These are phyloP conservation scores for Melanogaster broomeanus DNA, from an alignment of 768 basidiomycete species.

Conservation along the genomic window DNA sequence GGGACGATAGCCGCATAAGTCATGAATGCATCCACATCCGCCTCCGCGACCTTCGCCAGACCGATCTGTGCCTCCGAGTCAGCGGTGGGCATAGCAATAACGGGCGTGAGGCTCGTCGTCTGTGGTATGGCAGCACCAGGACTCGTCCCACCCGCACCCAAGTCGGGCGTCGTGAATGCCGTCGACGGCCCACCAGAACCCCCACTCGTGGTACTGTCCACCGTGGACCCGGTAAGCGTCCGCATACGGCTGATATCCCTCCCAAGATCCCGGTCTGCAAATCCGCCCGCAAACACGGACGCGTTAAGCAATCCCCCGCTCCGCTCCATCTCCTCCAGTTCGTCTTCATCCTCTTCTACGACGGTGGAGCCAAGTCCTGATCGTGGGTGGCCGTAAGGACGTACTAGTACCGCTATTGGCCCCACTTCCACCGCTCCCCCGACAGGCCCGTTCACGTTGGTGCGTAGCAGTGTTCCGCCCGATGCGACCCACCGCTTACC, in stretches of 20 bases:
- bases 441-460: constrained; percentile 51
- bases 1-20: constrained; percentile 84
- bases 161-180: constrained; percentile 64
- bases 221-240: constrained; percentile 53
- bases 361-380: constrained; percentile 54
- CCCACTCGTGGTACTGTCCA: constrained; percentile 32
- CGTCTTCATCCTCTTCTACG: constrained; percentile 80
- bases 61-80: constrained; percentile 77
- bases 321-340: constrained; percentile 57
- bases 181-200: constrained; percentile 47
- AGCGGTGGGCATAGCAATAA: constrained; percentile 68
- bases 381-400: constrained; percentile 56
- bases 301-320: constrained; percentile 27
- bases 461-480: constrained; percentile 58
- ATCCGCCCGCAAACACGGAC: constrained; percentile 37
- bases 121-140: constrained; percentile 38
- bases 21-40: constrained; percentile 84
- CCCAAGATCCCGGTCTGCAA: constrained; percentile 43
- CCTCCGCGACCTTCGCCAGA: constrained; percentile 78
- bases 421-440: constrained; percentile 43
- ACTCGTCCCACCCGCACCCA: constrained; percentile 35
- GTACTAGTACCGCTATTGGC: constrained; percentile 70
- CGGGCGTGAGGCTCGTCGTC: constrained; percentile 64
- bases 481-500: constrained; percentile 75
- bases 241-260: constrained; percentile 47